Conservation (phyloP, 2,329 filamentous ascomycete genomes). For the Talaromyces sp. region DNA sequence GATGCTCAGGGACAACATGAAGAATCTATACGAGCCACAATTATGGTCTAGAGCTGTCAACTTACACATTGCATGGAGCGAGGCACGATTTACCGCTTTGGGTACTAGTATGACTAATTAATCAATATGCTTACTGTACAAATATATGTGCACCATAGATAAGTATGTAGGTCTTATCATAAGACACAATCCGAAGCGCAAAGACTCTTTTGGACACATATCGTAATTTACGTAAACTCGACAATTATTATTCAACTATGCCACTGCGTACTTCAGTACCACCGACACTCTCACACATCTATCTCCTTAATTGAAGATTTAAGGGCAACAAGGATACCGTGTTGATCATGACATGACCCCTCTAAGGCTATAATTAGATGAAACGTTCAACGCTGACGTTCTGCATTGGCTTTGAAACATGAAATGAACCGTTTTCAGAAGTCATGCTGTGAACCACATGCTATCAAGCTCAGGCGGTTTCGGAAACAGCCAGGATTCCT, state of each 20-base stretch:
- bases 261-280: background rate
- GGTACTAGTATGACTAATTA: background rate
- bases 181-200: background rate
- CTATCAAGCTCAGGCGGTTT: background rate
- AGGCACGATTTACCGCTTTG: background rate
- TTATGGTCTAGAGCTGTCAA: background rate
- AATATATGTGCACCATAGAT: background rate
- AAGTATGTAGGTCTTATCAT: background rate
- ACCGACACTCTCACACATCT: background rate
- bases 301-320: background rate
- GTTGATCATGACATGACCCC: background rate
- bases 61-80: background rate
- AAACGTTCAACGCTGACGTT: background rate
- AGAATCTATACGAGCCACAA: background rate
- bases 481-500: background rate
- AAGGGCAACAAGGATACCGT: background rate
- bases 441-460: background rate
- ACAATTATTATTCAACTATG: background rate
- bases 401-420: background rate
- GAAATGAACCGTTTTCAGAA: background rate
- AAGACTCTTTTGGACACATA: background rate
- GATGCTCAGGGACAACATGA: background rate
- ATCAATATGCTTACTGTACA: background rate
- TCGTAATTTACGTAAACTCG: background rate
- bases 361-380: background rate